These are phyloP conservation scores for Geotrichum europaeum DNA, from an alignment of 1,139 yeast species.

Conservation along the genomic window DNA sequence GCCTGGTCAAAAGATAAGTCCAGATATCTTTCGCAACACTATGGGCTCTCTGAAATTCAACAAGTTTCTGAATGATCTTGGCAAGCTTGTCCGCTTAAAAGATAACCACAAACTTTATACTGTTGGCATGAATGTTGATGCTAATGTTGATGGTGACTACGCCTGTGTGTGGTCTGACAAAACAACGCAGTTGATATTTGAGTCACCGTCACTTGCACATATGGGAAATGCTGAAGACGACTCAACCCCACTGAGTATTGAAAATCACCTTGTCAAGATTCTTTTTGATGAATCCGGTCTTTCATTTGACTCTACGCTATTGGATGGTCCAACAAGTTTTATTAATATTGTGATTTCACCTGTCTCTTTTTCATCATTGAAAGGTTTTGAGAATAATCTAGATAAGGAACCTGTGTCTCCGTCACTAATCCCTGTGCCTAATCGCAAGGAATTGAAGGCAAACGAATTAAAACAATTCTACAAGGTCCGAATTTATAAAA, in stretches of 20 bases:
- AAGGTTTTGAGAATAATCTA: background rate
- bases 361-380: constrained; percentile 35
- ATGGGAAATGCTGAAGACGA: constrained; percentile 58
- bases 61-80: constrained; percentile 52
- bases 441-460: constrained; percentile 1
- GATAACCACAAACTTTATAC: constrained; percentile 54
- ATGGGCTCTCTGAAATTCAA: constrained; percentile 62
- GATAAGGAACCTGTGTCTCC: constrained; percentile 7
- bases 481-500: constrained; percentile 56
- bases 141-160: constrained; percentile 65
- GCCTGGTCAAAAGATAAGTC: constrained; percentile 44
- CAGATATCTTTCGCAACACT: constrained; percentile 36
- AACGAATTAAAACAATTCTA: constrained; percentile 34
- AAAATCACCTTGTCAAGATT: constrained; percentile 75
- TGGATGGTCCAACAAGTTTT: constrained; percentile 77
- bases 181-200: constrained; percentile 66
- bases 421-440: background rate
- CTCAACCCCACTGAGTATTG: constrained; percentile 48
- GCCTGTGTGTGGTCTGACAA: constrained; percentile 71
- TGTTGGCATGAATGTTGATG: constrained; percentile 73
- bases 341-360: constrained; percentile 75
- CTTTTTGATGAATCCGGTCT: constrained; percentile 69
- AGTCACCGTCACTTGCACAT: constrained; percentile 52
- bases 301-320: constrained; percentile 62
- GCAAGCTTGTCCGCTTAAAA: constrained; percentile 51